These are phyloP conservation scores for Stephania cephalantha DNA, from an alignment of 164 flowering plant species.

Conservation along the genomic window DNA sequence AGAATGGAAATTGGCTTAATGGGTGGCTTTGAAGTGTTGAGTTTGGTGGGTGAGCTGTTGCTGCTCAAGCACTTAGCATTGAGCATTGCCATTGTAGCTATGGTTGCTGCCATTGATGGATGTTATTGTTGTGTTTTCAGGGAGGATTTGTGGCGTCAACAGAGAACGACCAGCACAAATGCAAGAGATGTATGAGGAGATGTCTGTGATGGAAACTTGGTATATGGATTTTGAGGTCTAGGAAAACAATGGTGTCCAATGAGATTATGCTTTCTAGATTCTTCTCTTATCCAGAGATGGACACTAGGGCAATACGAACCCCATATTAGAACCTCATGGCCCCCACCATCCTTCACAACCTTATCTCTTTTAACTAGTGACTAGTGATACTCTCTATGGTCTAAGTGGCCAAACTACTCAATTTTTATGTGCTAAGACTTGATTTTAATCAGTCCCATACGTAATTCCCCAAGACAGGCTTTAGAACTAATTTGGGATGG, in stretches of 20 bases:
- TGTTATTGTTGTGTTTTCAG: neutral
- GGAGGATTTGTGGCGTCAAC: neutral
- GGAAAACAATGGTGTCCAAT: slow-evolving; percentile 20
- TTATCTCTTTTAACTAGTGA: slow-evolving; percentile 19
- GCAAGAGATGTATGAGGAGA: neutral
- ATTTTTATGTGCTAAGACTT: too few relatives aligned
- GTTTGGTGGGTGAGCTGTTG: slow-evolving; percentile 25
- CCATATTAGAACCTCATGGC: slow-evolving; percentile 17
- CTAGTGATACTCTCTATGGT: too few relatives aligned
- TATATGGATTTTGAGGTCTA: slow-evolving; percentile 4
- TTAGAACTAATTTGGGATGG: too few relatives aligned
- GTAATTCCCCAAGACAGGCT: too few relatives aligned
- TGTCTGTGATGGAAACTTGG: slow-evolving; percentile 4
- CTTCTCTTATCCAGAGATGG: slow-evolving; percentile 26
- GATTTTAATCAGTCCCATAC: too few relatives aligned
- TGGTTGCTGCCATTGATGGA: slow-evolving; percentile 29
- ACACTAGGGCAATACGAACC: slow-evolving; percentile 10
- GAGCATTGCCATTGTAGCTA: slow-evolving; percentile 44
- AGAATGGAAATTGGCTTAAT: slow-evolving; percentile 43
- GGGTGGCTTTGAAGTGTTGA: slow-evolving; percentile 31
- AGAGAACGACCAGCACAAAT: neutral
- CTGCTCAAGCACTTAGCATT: slow-evolving; percentile 42
- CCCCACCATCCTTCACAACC: slow-evolving; percentile 3
- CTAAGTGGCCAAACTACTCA: too few relatives aligned
- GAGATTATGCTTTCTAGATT: slow-evolving; percentile 22